Percentiles rank a stretch among this genome's conserved stretches.
Evolutionary conservation across 805 yeast species (phyloP).

Genomic region (Metschnikowia cubensis): DNA sequence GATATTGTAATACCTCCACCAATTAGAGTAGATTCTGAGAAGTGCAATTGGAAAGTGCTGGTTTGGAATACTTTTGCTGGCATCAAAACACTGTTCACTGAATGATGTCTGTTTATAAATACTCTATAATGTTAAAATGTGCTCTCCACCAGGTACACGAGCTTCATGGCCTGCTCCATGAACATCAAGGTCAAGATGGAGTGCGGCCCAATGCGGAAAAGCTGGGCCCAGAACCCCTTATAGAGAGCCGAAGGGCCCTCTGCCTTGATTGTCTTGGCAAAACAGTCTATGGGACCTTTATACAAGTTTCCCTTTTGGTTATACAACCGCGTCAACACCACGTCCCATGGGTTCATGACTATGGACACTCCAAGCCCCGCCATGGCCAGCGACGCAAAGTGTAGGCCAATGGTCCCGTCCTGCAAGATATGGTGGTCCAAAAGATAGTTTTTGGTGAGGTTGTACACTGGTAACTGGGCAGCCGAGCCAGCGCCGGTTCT

Average conservation of each 20-base stretch:
- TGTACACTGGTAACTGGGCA: conserved; percentile 90
- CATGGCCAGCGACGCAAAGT: conserved; percentile 65
- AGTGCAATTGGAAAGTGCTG: too few species aligned
- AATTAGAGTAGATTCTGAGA: too few species aligned
- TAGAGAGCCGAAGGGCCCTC: conserved; percentile 90
- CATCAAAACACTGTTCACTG: too few species aligned
- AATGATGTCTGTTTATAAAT: not conserved
- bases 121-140: not conserved
- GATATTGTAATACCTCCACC: too few species aligned
- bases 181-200: conserved; percentile 85
- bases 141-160: conserved; percentile 33
- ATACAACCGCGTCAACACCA: conserved; percentile 87
- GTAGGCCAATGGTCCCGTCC: conserved; percentile 63
- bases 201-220: conserved; percentile 91
- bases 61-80: too few species aligned
- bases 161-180: conserved; percentile 91
- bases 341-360: conserved; percentile 98
- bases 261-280: conserved; percentile 68
- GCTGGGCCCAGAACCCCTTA: conserved; percentile 93
- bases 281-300: conserved; percentile 84
- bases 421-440: conserved; percentile 47
- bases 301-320: conserved; percentile 89
- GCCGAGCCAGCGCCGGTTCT: conserved; percentile 96
- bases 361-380: conserved; percentile 92
- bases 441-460: conserved; percentile 64